Evolutionary conservation across 495 filamentous ascomycete species (phyloP), one percentile per base, ranked within the genome.

Genomic region (Aspergillus avenaceus): DNA sequence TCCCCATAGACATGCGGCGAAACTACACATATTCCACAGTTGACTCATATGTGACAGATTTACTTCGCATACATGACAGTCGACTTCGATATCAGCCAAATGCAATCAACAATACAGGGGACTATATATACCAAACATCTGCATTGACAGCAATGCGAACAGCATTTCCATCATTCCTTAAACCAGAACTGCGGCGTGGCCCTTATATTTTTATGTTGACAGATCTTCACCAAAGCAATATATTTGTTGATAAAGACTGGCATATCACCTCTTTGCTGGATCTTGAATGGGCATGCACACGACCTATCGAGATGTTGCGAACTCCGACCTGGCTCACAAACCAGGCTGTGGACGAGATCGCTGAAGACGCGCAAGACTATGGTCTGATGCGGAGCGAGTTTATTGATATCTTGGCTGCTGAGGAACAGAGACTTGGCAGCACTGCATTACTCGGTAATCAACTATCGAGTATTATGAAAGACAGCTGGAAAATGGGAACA

Each of bases 41-140:
- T 38, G 65, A 73, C 44, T 64, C 65, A 7, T 71, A 66, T 55
- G 46, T 65, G 27, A 40, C 36, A n/a, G 65, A 68, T 61, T 49
- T 69, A 8, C 58, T 70, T 51, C 38, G 26, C 3, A 41, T 60
- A 23, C 58, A 70, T 55, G 62, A 70, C 26, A 64, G 53, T 47
- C 54, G 57, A 46, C 55, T 71, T 52, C 62, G 58, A 24, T 49
- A 64, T 54, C 65, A 71, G 41, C 68, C 64, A 29, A 67, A 65
- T 53, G 57, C 64, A 19, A 26, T 66, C 23, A 60, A 63, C 26
- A 41, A 62, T 49, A 23, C 51, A 19, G 55, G 50, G 16, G 68
- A 71, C 42, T 55, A 55, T 50, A 41, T 32, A 28, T 62, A 55
- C 27, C 66, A 69, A 49, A 49, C 59, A 47, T 60, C 65, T 41